These are phyloP conservation scores for Suillus hirtellus DNA, from an alignment of 768 basidiomycete species.

Conservation along the genomic window DNA sequence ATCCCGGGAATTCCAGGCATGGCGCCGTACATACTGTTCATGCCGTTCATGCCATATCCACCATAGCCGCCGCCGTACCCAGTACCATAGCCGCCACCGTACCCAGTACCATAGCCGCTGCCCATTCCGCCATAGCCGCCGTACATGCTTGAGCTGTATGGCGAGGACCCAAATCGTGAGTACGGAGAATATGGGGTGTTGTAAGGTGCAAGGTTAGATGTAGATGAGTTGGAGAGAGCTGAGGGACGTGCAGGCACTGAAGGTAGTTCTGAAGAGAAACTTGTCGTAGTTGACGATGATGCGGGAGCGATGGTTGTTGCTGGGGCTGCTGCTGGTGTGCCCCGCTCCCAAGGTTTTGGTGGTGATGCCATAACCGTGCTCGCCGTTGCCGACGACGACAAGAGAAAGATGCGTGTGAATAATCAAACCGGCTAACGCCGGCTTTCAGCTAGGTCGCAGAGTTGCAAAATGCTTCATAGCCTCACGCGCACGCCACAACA, in stretches of 20 bases:
- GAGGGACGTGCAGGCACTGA: constrained; percentile 66
- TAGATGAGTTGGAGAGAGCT: constrained; percentile 42
- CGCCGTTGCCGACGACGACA: background rate
- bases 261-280: constrained; percentile 35
- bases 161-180: constrained; percentile 34
- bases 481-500: too few relatives aligned
- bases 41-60: constrained; percentile 53
- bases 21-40: constrained; percentile 48
- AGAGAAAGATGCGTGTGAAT: background rate
- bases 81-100: constrained; percentile 32
- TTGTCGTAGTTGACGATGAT: constrained; percentile 21
- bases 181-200: constrained; percentile 49
- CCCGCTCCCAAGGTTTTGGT: constrained; percentile 89
- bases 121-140: constrained; percentile 45
- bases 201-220: constrained; percentile 35
- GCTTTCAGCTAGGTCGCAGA: too few relatives aligned
- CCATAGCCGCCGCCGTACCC: constrained; percentile 43
- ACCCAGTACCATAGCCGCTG: constrained; percentile 30
- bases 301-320: constrained; percentile 26
- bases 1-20: constrained; percentile 35
- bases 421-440: too few relatives aligned
- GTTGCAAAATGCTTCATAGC: too few relatives aligned
- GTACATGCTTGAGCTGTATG: constrained; percentile 32
- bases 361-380: constrained; percentile 61
- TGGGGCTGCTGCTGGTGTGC: constrained; percentile 36